Percentiles rank a stretch among this genome's conserved stretches.
Evolutionary conservation across 352 stramenopile genomes (phyloP).

Genomic region (Globisporangium canariense): DNA sequence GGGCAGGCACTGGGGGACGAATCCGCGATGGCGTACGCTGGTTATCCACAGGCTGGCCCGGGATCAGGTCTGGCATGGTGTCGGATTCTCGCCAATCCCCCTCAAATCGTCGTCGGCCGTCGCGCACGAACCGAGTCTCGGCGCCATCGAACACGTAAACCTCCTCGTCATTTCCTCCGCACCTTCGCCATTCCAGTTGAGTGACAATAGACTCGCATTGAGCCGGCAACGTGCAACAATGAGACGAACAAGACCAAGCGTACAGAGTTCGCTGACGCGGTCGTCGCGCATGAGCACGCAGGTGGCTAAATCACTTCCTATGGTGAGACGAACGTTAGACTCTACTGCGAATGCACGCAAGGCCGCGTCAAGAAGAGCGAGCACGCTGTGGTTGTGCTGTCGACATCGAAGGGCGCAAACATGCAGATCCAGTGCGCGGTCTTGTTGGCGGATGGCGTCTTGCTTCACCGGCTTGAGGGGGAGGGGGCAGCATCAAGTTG

Average conservation of each 20-base stretch:
- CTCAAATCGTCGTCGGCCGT: no score
- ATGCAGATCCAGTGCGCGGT: slow-evolving; percentile 24
- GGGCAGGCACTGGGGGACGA: no score
- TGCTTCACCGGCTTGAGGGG: slow-evolving; percentile 6
- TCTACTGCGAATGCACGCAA: slow-evolving; percentile 19
- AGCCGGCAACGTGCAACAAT: slow-evolving; percentile 15
- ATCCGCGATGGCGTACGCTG: no score
- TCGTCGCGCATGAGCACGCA: background rate
- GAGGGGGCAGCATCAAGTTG: slow-evolving; percentile 22
- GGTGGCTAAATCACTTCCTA: slow-evolving; percentile 19
- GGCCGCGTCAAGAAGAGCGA: slow-evolving; percentile 8
- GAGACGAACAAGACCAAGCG: slow-evolving; percentile 24
- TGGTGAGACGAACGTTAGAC: slow-evolving; percentile 23
- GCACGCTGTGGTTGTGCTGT: slow-evolving; percentile 4
- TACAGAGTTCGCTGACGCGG: slow-evolving; percentile 8
- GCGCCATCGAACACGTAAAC: no score
- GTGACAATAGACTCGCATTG: background rate
- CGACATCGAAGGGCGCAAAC: slow-evolving; percentile 17
- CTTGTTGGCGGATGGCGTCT: slow-evolving; percentile 4
- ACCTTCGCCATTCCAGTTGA: no score
- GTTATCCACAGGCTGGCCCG: no score
- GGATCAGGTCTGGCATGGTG: no score
- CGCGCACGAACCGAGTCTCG: no score
- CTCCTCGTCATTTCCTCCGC: no score
- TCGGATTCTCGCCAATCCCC: no score